Percentiles rank a stretch among this genome's conserved stretches.
phyloP scores from a whole-genome alignment of 23 red algal genomes.

The Gracilaria domingensis region DNA sequence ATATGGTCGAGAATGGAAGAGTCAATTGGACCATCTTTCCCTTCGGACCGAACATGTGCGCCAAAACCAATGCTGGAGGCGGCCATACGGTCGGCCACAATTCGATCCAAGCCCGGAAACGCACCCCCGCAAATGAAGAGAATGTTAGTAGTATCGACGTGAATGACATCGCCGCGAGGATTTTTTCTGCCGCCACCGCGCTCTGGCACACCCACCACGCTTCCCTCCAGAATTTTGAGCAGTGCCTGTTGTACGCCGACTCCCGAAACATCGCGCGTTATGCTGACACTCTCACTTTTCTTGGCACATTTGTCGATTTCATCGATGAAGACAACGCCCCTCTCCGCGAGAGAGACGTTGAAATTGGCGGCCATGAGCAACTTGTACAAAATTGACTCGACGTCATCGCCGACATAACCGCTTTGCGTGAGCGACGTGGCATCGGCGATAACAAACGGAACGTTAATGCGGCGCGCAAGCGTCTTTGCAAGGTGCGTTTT shows the following conservation, averaged over 20 bases:
- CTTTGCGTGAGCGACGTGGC: slow-evolving; percentile 94
- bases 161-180: slow-evolving; percentile 71
- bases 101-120: slow-evolving; percentile 90
- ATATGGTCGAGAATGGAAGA: slow-evolving; percentile 77
- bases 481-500: slow-evolving; percentile 96
- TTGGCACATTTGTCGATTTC: slow-evolving; percentile 96
- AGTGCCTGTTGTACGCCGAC: slow-evolving; percentile 97
- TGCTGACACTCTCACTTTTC: slow-evolving; percentile 86
- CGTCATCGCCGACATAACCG: slow-evolving; percentile 97
- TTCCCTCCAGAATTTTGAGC: slow-evolving; percentile 96
- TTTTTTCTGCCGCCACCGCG: slow-evolving; percentile 86
- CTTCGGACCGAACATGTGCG: slow-evolving; percentile 74
- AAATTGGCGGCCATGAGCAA: slow-evolving; percentile 91
- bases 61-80: slow-evolving; percentile 90
- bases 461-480: slow-evolving; percentile 81
- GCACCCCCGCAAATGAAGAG: slow-evolving; percentile 98
- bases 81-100: slow-evolving; percentile 86
- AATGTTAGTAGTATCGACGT: slow-evolving; percentile 93
- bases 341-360: slow-evolving; percentile 84
- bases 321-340: slow-evolving; percentile 96
- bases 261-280: slow-evolving; percentile 95
- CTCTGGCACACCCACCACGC: slow-evolving; percentile 92
- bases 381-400: slow-evolving; percentile 94
- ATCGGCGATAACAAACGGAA: slow-evolving; percentile 94
- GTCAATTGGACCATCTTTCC: slow-evolving; percentile 50